Evolutionary conservation across 2,329 filamentous ascomycete genomes (phyloP).

Genomic region (Cercospora berteroae): DNA sequence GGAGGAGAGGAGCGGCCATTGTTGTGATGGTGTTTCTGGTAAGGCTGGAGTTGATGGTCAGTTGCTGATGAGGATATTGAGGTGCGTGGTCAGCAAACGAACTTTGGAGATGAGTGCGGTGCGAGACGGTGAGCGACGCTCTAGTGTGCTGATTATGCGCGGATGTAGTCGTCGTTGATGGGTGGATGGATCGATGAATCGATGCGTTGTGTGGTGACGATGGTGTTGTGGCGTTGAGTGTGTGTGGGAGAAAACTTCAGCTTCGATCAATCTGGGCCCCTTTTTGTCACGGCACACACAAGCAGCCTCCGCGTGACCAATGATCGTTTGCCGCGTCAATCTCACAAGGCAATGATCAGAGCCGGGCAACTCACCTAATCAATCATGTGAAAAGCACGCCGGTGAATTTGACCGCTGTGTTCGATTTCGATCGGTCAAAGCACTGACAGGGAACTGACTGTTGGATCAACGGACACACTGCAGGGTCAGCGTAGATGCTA

Average conservation of each 20-base stretch:
- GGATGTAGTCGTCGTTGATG: background rate
- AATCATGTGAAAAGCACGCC: background rate
- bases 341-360: background rate
- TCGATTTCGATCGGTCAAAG: background rate
- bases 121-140: background rate
- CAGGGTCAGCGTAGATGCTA: background rate
- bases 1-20: background rate
- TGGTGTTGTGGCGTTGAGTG: background rate
- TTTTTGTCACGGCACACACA: background rate
- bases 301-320: background rate
- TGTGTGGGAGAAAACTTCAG: background rate
- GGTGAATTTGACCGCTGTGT: background rate
- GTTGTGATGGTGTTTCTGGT: background rate
- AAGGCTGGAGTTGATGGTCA: background rate
- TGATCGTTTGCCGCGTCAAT: background rate
- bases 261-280: background rate
- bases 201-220: background rate
- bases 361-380: background rate
- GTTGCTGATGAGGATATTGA: background rate
- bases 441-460: background rate
- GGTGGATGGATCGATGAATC: background rate
- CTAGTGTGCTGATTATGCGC: background rate
- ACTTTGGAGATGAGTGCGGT: background rate
- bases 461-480: background rate
- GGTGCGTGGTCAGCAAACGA: background rate